A percentile compares a stretch with the other conserved stretches of the same genome.
These are phyloP conservation scores for Pyricularia sp. DNA, from an alignment of 2,329 filamentous ascomycete species.

Conservation along the genomic window DNA sequence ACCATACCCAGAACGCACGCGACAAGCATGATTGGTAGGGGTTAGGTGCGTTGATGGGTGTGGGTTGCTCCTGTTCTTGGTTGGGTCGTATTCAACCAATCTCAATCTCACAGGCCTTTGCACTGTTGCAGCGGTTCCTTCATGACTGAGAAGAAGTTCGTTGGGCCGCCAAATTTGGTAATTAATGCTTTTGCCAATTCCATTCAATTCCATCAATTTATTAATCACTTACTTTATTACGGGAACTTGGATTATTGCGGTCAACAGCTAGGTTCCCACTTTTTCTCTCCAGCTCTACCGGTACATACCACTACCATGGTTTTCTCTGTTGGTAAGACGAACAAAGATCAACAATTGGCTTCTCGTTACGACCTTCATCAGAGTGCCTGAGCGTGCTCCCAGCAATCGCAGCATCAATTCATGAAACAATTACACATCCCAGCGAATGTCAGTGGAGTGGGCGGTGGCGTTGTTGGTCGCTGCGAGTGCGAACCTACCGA, in stretches of 20 bases:
- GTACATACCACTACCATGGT: background rate
- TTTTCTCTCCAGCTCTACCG: background rate
- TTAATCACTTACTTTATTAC: no score
- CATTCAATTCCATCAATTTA: background rate
- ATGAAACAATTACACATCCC: background rate
- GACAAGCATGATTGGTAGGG: background rate
- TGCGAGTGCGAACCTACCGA: background rate
- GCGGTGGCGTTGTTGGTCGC: background rate
- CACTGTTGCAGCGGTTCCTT: background rate
- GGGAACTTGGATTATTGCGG: background rate
- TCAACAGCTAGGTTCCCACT: background rate
- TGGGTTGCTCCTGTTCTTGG: background rate
- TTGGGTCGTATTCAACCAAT: background rate
- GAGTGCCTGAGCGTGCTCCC: background rate
- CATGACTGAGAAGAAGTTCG: background rate
- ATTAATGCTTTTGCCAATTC: background rate
- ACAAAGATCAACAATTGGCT: background rate
- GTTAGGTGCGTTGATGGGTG: background rate
- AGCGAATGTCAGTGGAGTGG: background rate
- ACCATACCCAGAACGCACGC: background rate
- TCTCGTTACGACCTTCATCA: background rate
- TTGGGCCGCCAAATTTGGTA: background rate
- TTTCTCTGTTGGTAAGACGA: background rate
- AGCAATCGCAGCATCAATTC: background rate
- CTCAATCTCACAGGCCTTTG: background rate